phyloP scores from a whole-genome alignment of 2,329 filamentous ascomycete genomes.

The Escovopsis sp. region DNA sequence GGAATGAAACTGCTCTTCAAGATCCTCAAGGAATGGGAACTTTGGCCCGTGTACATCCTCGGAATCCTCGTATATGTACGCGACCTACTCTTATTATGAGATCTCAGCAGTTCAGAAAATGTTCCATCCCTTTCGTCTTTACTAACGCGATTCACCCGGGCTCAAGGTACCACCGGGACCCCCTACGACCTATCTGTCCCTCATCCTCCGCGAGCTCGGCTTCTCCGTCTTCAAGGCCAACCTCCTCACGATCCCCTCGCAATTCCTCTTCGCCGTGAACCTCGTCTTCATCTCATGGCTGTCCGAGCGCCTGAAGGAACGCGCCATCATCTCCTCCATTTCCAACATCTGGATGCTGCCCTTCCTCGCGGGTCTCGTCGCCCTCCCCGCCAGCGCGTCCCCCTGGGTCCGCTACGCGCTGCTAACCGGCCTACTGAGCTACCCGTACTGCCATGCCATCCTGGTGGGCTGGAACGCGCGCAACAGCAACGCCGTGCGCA shows the following conservation, averaged over 20 bases:
- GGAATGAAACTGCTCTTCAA: constrained; percentile 34
- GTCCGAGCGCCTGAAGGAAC: constrained; percentile 25
- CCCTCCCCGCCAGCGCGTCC: constrained; percentile 19
- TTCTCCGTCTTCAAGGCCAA: constrained; percentile 34
- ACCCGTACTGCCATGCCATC: constrained; percentile 30
- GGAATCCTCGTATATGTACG: constrained; percentile 32
- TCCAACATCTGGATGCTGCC: constrained; percentile 39
- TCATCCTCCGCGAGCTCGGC: constrained; percentile 33
- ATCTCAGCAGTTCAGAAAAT: no score
- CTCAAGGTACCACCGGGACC: constrained; percentile 30
- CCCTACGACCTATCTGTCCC: constrained; percentile 33
- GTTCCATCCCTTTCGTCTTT: no score
- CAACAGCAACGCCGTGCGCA: constrained; percentile 43
- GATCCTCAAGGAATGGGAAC: constrained; percentile 37
- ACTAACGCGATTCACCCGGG: no score
- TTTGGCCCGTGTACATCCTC: constrained; percentile 38
- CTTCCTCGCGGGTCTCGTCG: constrained; percentile 31
- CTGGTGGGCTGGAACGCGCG: constrained; percentile 41
- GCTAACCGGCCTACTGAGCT: constrained; percentile 18
- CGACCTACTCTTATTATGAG: no score
- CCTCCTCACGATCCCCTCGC: constrained; percentile 37
- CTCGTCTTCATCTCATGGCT: constrained; percentile 30
- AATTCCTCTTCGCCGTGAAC: constrained; percentile 22
- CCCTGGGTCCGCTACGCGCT: constrained; percentile 28
- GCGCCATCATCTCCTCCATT: constrained; percentile 24